Evolutionary conservation across 768 basidiomycete genomes (phyloP), one percentile per base, ranked within the genome.

Genomic region (Boletus reticulatus): DNA sequence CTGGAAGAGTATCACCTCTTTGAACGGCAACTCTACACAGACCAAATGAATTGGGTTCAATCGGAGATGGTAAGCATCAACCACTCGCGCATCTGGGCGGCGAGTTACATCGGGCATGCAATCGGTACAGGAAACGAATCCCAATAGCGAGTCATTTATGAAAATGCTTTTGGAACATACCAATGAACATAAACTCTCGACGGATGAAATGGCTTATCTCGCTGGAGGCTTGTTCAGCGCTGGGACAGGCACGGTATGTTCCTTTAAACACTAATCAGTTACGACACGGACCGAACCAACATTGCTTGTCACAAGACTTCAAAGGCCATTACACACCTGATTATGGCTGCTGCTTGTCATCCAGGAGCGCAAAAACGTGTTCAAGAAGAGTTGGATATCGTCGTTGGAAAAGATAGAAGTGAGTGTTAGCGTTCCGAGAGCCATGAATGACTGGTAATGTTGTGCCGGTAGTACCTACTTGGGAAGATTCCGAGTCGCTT

Each of bases 221-320:
- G 80, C 79, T 2, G 85, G 84, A 0, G 75, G 74, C 36, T 76
- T 85, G 67, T 86, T 84, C 57, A 80, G 78, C 17, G 85, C 83
- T 22, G 85, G 82, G 1, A 76, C 79, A 1, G 84, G 82, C 52
- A 85, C 84, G 4, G 75, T 73, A 52, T 43, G 43, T 6, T 12
- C 16, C 32, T 31, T 48, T 51, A 14, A 39, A 10, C 17, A 16
- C 6, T 1, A 4, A 4, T 17, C 20, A 2, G 12, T 10, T 8
- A 11, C 6, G 31, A 4, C 6, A 8, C 27, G 13, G 34, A 32
- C 16, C n/a, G 6, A 27, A 36, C 38, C 53, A 13, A 59, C 11
- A 19, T 37, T 7, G 14, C 24, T 34, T 20, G 12, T 27, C 24
- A 1, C 12, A 39, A 76, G 60, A 84, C 77, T 10, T 78, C 82